These are phyloP conservation scores for Linderniella brevidens DNA, from an alignment of 257 asterid genomes.

Conservation along the genomic window DNA sequence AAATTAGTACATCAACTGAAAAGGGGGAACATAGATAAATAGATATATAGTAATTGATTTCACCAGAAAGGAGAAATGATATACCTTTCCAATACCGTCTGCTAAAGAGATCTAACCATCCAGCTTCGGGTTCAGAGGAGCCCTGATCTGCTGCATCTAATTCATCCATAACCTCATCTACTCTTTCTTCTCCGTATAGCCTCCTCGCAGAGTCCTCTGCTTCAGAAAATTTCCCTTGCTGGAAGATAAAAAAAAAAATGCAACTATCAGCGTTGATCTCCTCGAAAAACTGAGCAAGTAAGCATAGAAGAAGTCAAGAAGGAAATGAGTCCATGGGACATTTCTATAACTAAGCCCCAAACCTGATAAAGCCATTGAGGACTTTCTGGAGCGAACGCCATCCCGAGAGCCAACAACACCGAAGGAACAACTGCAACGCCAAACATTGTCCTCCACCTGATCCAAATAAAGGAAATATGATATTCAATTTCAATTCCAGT, in stretches of 20 bases:
- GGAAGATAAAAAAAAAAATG: not conserved
- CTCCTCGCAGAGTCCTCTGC: constrained; percentile 28
- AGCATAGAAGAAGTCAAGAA: not conserved
- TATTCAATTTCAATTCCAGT: not conserved
- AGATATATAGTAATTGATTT: too few species aligned
- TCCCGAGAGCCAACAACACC: constrained; percentile 66
- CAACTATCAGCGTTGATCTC: too few species aligned
- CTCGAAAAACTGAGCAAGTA: too few species aligned
- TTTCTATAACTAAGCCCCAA: not conserved
- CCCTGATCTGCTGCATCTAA: constrained; percentile 55
- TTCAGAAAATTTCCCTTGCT: constrained; percentile 7
- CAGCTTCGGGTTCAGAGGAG: constrained; percentile 77
- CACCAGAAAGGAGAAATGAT: too few species aligned
- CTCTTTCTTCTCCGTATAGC: constrained; percentile 82
- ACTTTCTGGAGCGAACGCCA: constrained; percentile 92
- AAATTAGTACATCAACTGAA: not conserved
- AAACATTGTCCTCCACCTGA: constrained; percentile 99
- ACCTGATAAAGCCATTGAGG: constrained; percentile 96
- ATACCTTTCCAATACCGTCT: constrained; percentile 82
- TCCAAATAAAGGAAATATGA: constrained; percentile 7
- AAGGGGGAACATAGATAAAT: too few species aligned
- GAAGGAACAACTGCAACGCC: constrained; percentile 75
- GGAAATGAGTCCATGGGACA: not conserved
- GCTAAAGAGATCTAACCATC: constrained; percentile 93
- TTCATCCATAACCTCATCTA: constrained; percentile 72